Evolutionary conservation across 2,329 filamentous ascomycete genomes (phyloP), one percentile per base, ranked within the genome.

Genomic region (Pestalotiopsis sp.): DNA sequence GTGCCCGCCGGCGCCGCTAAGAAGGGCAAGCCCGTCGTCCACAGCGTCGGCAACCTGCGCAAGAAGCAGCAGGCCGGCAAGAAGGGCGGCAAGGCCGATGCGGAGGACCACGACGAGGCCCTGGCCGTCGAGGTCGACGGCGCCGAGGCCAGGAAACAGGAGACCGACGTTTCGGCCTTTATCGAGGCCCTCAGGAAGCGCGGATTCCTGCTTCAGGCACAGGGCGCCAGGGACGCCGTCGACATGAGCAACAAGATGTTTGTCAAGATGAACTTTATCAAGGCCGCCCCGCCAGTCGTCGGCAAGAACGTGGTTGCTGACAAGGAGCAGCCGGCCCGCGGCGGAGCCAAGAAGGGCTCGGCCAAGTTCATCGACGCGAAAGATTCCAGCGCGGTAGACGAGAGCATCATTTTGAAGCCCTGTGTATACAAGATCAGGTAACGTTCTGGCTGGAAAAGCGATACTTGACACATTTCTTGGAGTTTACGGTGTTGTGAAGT

Each of bases 231-330:
- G 26, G 76, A 79, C 60, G 88, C 91, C 0, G 85, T 97, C 10
- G 94, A 99, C 81, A 82, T 97, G 75, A 88, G 87, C 67, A 99
- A 99, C 82, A 97, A 92, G 82, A 99, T 99, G 96, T 99, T 99
- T 83, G 95, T 98, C 73, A 93, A 92, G 82, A 95, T 99, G 94
- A 89, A 92, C 74, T 99, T 99, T 80, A 84, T 94, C 74, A 99
- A 98, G 83, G 89, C 87, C n/a, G 89, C 89, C 22, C 83, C 89
- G 58, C 92, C 94, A 0, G 85, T 85, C 2, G 91, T 89, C 77
- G 94, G 94, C 26, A 97, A 97, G 82, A 89, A 91, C 71, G 88
- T 84, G 14, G 84, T 81, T 66, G 76, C 79, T 14, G 70, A 88
- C 89, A 87, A 88, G 73, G 91, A 90, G 20, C 4, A 4, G 17